Evolutionary conservation across 2,329 filamentous ascomycete genomes (phyloP), one percentile per base, ranked within the genome.

Genomic region (Xylaria sp.): DNA sequence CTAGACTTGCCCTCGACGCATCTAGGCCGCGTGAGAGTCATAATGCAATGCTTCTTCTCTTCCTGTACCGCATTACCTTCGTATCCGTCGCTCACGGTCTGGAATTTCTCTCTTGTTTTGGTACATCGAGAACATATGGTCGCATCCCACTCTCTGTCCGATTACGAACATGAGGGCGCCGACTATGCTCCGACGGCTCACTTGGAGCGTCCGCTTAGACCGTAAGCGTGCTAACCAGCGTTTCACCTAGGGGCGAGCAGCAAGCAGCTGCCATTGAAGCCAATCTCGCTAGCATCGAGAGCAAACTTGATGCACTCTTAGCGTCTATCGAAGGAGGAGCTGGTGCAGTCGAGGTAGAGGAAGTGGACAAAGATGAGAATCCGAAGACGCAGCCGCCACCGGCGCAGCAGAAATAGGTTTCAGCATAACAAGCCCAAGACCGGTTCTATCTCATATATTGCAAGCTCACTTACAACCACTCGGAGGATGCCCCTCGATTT

Each of bases 271-370:
- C 76, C 56, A 69, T 80, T 41, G 78, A 80, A 66, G 76, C 76
- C 46, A 77, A 74, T 48, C 74, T 80, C 54, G 71, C 77, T 49
- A 76, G 64, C 48, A 72, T 80, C 13, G 78, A 80, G 67, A 74
- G 64, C 68, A 79, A 75, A 58, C 76, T 80, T 23, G 78, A 80
- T 62, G 77, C 75, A 18, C 65, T 80, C n/a, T 68, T 80, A 20
- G 77, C 76, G 48, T 75, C 75, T 15, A 69, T 79, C 43, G 78
- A 79, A 57, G 68, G 52, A 15, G 67, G 58, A 7, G 41, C 62
- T 52, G 64, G 51, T 18, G 31, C 58, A 9, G 15, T 31, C 33
- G 57, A 56, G 43, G 48, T 20, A 46, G 49, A 65, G 15, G 59
- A 43, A 54, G 36, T 28, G 23, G 60, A 48, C n/a, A 23, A 55